Base-by-base conservation (phyloP, 306 rosid species). In the Vicia sativa region DNA sequence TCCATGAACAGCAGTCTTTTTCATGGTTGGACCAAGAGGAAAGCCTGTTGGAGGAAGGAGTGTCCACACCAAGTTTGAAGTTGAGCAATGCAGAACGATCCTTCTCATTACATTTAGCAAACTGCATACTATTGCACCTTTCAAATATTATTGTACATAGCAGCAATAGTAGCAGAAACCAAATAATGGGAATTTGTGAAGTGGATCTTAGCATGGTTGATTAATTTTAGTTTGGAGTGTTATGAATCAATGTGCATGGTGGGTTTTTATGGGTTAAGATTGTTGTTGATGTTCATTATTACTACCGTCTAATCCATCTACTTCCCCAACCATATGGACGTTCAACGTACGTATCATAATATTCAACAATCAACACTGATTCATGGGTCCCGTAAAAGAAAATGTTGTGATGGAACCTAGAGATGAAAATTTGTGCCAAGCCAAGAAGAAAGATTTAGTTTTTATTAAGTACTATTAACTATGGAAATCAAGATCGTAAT, bases 1-100 rank as follows among this genome's bases (percentile, higher is more conserved):
- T 37, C 77, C 70, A 72, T 25, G 63, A 12, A 39, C 77, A 62
- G 2, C 70, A 72, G 28, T 73, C 12, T 16, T 53, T 18, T 53
- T 53, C 41, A 31, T n/a, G 18, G 14, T 12, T 43, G 12, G 77
- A 63, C 71, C 77, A 63, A 10, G 71, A 63, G 11, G 71, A 45
- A 15, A 73, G 77, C 63, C 5, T 42, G 25, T 26, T 63, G 55
- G 26, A 49, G 65, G 56, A 73, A 28, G 19, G 15, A 12, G 29
- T 26, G 1, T 39, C 9, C 15, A 73, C 35, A 12, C 65, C 46
- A 14, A 1, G 43, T 63, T 73, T 73, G 77, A 73, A 73, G 19
- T 7, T 28, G 6, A 10, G 4, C 23, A 73, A 21, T 26, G 37
- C 45, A 7, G 12, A 59, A 38, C 5, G 64, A 15, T 73, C 71